Conservation (phyloP, 305 asterid species). For the Solanum hybrid region DNA sequence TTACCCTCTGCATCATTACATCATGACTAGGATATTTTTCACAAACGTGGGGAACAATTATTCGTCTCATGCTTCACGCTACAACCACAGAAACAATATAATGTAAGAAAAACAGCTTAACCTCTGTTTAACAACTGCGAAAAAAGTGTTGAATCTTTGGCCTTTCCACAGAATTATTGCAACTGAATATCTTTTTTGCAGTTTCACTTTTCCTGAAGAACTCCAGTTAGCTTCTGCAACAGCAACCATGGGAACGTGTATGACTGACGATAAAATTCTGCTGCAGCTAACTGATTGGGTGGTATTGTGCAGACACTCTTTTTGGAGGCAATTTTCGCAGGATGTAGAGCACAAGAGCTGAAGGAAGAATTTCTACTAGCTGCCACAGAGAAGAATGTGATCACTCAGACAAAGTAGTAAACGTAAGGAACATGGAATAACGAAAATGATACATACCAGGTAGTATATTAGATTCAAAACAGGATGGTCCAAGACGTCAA, state of each 20-base stretch:
- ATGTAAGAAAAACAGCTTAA: not conserved
- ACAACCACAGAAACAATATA: not conserved
- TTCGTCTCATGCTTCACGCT: not conserved
- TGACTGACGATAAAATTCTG: not conserved
- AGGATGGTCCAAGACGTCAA: conserved; percentile 81
- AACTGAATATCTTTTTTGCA: conserved; percentile 26
- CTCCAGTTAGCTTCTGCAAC: not conserved
- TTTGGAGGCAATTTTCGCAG: conserved; percentile 90
- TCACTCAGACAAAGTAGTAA: not conserved
- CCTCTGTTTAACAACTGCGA: conserved; percentile 14
- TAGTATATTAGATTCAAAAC: conserved; percentile 64
- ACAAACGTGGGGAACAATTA: not conserved
- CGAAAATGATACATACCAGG: conserved; percentile 32
- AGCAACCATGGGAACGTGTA: conserved; percentile 6
- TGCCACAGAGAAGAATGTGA: conserved; percentile 18
- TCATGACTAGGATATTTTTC: not conserved
- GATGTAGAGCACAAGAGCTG: conserved; percentile 83
- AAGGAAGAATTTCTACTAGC: conserved; percentile 93
- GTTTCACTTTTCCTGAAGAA: conserved; percentile 15
- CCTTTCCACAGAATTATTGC: conserved; percentile 35
- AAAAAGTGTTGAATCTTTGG: conserved; percentile 13
- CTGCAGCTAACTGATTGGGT: conserved; percentile 54
- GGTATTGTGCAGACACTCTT: conserved; percentile 71
- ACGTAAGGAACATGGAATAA: not conserved
- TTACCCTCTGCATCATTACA: not conserved